phyloP scores from a whole-genome alignment of 768 basidiomycete species.

The Kwoniella shandongensis region DNA sequence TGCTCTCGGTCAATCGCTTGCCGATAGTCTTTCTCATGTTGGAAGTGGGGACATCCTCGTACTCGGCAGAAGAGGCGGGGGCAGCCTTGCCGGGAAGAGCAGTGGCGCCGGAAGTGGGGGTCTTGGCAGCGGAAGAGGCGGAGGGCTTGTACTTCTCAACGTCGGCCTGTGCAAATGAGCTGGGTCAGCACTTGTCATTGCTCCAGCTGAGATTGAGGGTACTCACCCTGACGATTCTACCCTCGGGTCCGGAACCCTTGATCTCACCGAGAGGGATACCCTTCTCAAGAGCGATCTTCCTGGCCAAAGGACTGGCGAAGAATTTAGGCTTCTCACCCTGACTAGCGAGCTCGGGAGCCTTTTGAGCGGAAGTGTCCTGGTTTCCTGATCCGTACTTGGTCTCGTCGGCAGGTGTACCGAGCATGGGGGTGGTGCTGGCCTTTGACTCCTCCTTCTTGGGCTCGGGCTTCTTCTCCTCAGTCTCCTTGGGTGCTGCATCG shows the following conservation, averaged over 20 bases:
- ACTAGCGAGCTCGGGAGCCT: conserved; percentile 37
- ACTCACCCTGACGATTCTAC: conserved; percentile 81
- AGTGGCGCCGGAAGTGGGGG: conserved; percentile 59
- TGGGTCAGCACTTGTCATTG: neutral
- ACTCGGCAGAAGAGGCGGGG: conserved; percentile 60
- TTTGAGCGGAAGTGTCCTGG: conserved; percentile 33
- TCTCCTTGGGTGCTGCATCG: conserved; percentile 44
- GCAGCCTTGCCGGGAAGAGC: conserved; percentile 59
- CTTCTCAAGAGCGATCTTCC: conserved; percentile 91
- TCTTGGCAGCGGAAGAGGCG: conserved; percentile 56
- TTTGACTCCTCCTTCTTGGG: conserved; percentile 57
- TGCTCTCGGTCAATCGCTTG: conserved; percentile 82
- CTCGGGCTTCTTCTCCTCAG: conserved; percentile 55
- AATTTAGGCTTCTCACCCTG: conserved; percentile 56
- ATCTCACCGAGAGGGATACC: conserved; percentile 86
- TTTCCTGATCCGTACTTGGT: conserved; percentile 53
- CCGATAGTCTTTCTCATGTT: conserved; percentile 96
- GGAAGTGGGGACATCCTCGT: conserved; percentile 82
- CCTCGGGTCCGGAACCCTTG: conserved; percentile 90
- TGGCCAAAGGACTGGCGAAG: conserved; percentile 92
- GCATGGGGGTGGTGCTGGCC: conserved; percentile 28
- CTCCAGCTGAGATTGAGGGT: neutral
- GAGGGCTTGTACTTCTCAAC: conserved; percentile 79
- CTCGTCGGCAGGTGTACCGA: conserved; percentile 62
- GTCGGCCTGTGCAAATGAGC: conserved; percentile 57